phyloP scores from a whole-genome alignment of 2,329 filamentous ascomycete species.

The Sporothrix protearum region DNA sequence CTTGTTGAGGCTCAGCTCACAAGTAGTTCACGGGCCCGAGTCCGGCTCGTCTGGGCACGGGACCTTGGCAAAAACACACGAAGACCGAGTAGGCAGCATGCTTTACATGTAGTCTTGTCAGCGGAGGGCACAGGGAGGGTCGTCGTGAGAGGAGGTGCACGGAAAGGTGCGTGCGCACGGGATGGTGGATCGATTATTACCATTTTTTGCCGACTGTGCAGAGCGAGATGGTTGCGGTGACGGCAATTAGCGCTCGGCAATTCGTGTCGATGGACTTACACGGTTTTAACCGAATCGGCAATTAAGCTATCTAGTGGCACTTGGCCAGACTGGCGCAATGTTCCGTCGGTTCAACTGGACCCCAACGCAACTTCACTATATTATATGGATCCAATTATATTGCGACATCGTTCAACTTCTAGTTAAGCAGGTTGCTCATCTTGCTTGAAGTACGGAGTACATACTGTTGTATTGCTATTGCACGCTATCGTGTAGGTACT shows the following conservation, averaged over 20 bases:
- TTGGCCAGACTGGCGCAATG: not conserved
- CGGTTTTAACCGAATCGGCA: not conserved
- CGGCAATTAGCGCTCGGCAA: not conserved
- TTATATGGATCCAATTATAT: not conserved
- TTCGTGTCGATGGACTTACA: conserved; percentile 4
- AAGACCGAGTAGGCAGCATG: conserved; percentile 5
- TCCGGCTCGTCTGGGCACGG: not conserved
- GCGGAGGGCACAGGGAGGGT: not conserved
- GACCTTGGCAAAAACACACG: not conserved
- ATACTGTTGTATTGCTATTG: not conserved
- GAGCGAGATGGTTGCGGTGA: not conserved
- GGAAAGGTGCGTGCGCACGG: not conserved
- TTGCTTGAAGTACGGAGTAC: not conserved
- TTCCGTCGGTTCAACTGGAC: not conserved
- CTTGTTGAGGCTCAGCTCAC: not conserved
- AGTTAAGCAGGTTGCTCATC: not conserved
- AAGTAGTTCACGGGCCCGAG: not conserved
- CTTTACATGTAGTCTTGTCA: not conserved
- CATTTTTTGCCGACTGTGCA: not conserved
- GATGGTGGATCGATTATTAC: not conserved
- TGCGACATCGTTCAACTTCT: not conserved
- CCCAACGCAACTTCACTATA: not conserved
- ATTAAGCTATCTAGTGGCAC: not conserved
- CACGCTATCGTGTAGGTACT: not conserved
- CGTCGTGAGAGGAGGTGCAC: not conserved